Evolutionary conservation across 768 basidiomycete genomes (phyloP), one percentile per base, ranked within the genome.

Genomic region (Paxillus rubicundulus): DNA sequence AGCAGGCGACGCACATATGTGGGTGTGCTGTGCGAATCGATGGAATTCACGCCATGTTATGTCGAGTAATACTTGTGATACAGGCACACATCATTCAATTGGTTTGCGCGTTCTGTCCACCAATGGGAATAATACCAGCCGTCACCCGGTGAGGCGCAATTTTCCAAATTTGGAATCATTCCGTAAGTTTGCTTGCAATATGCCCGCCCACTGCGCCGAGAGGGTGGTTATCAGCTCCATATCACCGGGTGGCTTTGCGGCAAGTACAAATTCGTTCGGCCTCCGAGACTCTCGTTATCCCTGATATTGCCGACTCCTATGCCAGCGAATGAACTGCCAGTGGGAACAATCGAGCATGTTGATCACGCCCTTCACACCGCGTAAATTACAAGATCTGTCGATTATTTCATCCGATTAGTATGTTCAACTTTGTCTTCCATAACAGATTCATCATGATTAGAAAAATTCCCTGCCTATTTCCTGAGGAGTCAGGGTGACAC

Each of bases 81-180:
- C 45, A 50, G 51, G 53, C 21, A 50, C 45, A n/a, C n/a, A n/a
- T 20, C 17, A 28, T 3, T 33, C 2, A 39, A 18, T 48, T 52
- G 48, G 47, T 18, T 38, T 13, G 5, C 39, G 45, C 20, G 20
- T 9, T 20, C 28, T 45, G 34, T 47, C 49, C 30, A 37, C 54
- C 39, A 56, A 57, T 50, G 49, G 60, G 50, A 55, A 56, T 14
- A 34, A 18, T 1, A 20, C 45, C 55, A 58, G 44, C 66, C 66
- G 61, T 52, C 41, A 57, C 33, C 65, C 66, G 65, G 66, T 54
- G 41, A 27, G 52, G 55, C 49, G 51, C 53, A 17, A 17, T 10
- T 40, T 62, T 53, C 65, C 62, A 44, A 53, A 28, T 57, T 45
- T 33, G 64, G 62, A 37, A 16, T 33, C 43, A 3, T n/a, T 8